Evolutionary conservation across 1,284 basidiomycete genomes (phyloP).

Genomic region (Thelephora terrestris): DNA sequence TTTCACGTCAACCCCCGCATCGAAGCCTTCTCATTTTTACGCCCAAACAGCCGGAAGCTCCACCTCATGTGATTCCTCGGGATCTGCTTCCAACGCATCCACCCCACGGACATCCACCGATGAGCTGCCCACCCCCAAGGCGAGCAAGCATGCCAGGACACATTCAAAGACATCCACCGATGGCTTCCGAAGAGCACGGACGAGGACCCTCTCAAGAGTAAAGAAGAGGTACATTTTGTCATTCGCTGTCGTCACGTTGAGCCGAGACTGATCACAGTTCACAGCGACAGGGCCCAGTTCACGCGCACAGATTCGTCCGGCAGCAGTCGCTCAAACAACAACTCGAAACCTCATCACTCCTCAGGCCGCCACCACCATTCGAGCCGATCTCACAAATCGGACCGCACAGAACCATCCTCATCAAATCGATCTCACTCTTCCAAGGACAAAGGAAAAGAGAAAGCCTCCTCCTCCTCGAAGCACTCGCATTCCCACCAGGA

Average conservation of each 20-base stretch:
- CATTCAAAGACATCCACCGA: constrained; percentile 9
- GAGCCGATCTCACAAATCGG: constrained; percentile 8
- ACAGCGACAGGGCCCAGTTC: constrained; percentile 1
- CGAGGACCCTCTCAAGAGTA: constrained; percentile 2
- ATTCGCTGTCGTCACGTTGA: neutral
- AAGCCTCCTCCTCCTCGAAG: no score
- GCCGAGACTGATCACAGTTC: constrained; percentile 2
- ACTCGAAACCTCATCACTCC: constrained; percentile 6
- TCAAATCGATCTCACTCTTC: constrained; percentile 5
- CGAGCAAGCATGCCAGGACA: constrained; percentile 4
- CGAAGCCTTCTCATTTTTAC: neutral
- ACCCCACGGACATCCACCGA: no score
- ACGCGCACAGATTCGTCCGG: constrained; percentile 1
- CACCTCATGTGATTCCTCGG: no score
- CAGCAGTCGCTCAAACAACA: constrained; percentile 5
- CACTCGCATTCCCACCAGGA: no score
- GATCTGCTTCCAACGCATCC: no score
- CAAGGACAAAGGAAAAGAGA: no score
- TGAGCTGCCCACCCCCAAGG: no score
- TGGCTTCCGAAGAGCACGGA: constrained; percentile 3
- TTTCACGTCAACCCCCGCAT: neutral
- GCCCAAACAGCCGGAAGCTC: neutral
- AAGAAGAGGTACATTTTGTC: constrained; percentile 1
- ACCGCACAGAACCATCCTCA: constrained; percentile 8
- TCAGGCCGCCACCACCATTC: constrained; percentile 7